Evolutionary conservation across 306 rosid species (phyloP).

Genomic region (Sicyos edulis): DNA sequence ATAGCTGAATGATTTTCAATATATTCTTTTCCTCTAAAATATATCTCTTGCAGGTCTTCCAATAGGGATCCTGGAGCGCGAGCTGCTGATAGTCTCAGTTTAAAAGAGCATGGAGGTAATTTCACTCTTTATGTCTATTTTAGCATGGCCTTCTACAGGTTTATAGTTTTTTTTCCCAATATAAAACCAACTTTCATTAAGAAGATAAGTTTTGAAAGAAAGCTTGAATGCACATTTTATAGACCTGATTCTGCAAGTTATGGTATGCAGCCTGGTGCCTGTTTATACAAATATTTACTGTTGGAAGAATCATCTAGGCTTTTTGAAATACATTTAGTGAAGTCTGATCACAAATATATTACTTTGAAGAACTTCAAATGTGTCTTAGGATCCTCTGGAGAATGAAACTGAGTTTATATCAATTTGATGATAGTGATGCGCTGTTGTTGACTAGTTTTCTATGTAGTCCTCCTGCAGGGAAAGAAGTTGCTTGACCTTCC

Average conservation of each 20-base stretch:
- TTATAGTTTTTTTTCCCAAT: no score
- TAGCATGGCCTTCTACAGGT: no score
- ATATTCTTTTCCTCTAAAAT: background rate
- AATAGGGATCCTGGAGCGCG: constrained; percentile 79
- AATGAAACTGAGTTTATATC: background rate
- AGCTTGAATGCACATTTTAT: background rate
- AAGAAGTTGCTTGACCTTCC: constrained; percentile 85
- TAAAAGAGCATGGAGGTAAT: constrained; percentile 79
- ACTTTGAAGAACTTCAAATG: background rate
- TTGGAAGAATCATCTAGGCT: background rate
- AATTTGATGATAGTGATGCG: constrained; percentile 16
- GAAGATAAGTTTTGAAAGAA: no score
- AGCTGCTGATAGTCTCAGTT: constrained; percentile 64
- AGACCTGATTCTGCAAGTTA: background rate
- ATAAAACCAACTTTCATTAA: no score
- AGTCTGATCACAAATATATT: background rate
- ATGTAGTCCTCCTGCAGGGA: constrained; percentile 95
- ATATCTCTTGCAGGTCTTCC: constrained; percentile 59
- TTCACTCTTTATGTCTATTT: constrained; percentile 21
- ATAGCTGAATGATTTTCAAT: background rate
- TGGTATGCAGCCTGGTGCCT: background rate
- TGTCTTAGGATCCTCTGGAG: background rate
- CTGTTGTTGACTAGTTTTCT: constrained; percentile 57
- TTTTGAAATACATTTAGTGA: background rate
- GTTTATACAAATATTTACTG: constrained; percentile 5